Conservation (phyloP, 345 rosid genomes). For the Brassica juncea region DNA sequence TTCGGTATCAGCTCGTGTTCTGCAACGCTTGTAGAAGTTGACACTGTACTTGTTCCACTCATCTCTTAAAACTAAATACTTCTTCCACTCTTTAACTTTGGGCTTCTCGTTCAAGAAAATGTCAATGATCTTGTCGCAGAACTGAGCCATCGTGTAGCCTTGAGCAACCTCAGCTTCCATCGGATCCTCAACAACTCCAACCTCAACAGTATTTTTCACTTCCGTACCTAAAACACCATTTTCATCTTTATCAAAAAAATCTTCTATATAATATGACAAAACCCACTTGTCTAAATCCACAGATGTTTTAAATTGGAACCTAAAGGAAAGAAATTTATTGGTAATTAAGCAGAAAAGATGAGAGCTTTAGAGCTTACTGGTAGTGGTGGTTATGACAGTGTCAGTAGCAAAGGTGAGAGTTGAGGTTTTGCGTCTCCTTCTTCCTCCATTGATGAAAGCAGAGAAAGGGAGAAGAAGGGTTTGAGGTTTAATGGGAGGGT, state of each 20-base stretch:
- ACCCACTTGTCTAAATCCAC: neutral
- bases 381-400: constrained; percentile 21
- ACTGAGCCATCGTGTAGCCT: constrained; percentile 68
- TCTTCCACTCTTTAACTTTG: constrained; percentile 75
- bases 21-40: constrained; percentile 69
- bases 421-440: constrained; percentile 24
- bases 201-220: constrained; percentile 48
- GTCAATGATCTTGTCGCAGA: constrained; percentile 81
- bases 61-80: constrained; percentile 72
- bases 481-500: constrained; percentile 24
- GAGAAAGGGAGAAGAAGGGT: constrained; percentile 24
- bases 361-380: constrained; percentile 26
- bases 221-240: constrained; percentile 46
- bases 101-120: constrained; percentile 78
- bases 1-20: constrained; percentile 54
- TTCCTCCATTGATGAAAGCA: constrained; percentile 31
- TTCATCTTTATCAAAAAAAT: neutral
- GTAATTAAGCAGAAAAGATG: constrained; percentile 3
- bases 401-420: constrained; percentile 21
- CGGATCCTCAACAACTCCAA: constrained; percentile 35
- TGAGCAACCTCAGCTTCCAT: constrained; percentile 64
- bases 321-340: constrained; percentile 4
- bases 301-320: neutral
- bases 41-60: constrained; percentile 84
- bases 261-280: neutral